Conservation (phyloP, 441 rosid species). For the Flueggea neowawraea region DNA sequence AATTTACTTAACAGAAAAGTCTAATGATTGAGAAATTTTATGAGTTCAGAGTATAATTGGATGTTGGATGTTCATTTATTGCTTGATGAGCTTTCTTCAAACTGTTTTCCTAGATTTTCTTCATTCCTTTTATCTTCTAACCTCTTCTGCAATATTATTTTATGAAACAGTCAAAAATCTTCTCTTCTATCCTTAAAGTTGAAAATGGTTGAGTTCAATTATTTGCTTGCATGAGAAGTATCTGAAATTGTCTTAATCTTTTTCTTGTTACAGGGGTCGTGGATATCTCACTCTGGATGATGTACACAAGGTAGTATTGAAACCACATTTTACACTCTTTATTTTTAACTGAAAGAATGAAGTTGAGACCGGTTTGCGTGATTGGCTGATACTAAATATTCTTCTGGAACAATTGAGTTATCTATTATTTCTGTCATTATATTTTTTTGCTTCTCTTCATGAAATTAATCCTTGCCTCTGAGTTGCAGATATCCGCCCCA, state of each 20-base stretch:
- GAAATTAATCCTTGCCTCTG: neutral
- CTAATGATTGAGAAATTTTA: too few relatives aligned
- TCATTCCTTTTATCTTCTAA: too few relatives aligned
- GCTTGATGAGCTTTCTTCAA: too few relatives aligned
- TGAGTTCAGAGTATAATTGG: too few relatives aligned
- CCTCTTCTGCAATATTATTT: neutral
- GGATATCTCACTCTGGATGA: constrained; percentile 57
- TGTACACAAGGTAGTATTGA: constrained; percentile 40
- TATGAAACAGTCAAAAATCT: neutral
- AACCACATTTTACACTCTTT: neutral
- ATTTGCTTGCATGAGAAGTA: neutral
- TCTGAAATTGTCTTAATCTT: neutral
- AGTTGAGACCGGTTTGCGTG: neutral
- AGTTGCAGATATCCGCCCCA: neutral
- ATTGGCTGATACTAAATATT: neutral
- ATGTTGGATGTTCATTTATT: too few relatives aligned
- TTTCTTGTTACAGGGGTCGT: constrained; percentile 37
- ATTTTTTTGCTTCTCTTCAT: neutral
- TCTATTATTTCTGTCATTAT: neutral
- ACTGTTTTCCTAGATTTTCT: too few relatives aligned
- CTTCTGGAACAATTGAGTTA: neutral
- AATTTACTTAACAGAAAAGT: too few relatives aligned
- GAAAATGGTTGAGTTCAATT: neutral
- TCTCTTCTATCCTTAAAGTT: neutral
- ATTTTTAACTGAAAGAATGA: constrained; percentile 7